Conservation (phyloP, 1,284 basidiomycete species). For the Ceratobasidium sp. region DNA sequence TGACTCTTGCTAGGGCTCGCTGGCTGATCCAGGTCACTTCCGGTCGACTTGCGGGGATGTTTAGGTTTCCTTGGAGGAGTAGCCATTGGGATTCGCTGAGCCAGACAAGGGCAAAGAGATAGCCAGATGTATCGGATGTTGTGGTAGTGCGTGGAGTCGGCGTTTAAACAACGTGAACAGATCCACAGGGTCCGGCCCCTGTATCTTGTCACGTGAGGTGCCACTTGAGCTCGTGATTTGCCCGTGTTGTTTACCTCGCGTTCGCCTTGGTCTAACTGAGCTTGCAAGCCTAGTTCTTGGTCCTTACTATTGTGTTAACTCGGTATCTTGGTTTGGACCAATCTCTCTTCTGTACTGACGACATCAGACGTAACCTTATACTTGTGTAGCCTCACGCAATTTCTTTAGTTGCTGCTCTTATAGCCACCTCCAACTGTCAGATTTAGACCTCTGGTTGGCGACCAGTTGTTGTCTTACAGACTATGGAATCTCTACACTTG, state of each 20-base stretch:
- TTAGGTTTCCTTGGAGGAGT: neutral
- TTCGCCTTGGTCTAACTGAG: neutral
- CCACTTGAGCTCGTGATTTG: neutral
- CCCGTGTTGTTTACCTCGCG: constrained; percentile 14
- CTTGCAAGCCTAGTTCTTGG: neutral
- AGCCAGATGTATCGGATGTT: neutral
- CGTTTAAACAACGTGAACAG: constrained; percentile 30
- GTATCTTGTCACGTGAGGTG: neutral
- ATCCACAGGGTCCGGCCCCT: neutral
- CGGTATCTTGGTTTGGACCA: neutral
- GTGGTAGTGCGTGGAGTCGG: constrained; percentile 17
- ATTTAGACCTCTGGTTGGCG: too few species aligned
- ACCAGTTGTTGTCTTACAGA: neutral
- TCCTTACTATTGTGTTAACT: neutral
- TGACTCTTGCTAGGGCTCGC: constrained; percentile 31
- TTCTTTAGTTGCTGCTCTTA: too few species aligned
- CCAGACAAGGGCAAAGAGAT: neutral
- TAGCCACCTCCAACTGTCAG: too few species aligned
- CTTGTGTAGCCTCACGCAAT: too few species aligned
- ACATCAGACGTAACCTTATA: too few species aligned
- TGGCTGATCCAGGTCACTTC: neutral
- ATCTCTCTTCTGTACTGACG: too few species aligned
- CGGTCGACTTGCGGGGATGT: constrained; percentile 34
- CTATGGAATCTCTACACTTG: constrained; percentile 61
- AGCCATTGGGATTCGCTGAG: neutral